Evolutionary conservation across 495 filamentous ascomycete species (phyloP), one percentile per base, ranked within the genome.

Genomic region (Acidomyces sp.): DNA sequence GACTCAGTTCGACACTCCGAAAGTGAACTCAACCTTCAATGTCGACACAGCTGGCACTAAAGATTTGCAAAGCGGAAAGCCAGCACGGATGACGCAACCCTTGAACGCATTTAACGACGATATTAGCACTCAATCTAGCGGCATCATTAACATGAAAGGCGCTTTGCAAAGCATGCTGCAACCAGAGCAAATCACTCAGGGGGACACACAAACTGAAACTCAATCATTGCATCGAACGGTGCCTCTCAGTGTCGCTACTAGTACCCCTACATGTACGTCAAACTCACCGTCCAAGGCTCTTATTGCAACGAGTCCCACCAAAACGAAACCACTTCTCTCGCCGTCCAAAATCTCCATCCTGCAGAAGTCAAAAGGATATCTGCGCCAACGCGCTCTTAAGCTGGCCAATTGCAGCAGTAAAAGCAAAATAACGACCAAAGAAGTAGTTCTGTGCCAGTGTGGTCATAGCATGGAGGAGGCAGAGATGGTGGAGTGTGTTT

Each of bases 401-500:
- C 13, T 28, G 15, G 28, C 31, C 1, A 44, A 41, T 21, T 26
- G 31, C 31, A 34, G 6, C 23, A 16, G 24, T 6, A 26, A 20
- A 17, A 2, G 21, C 2, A 30, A 41, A 6, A 13, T 6, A 15
- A 17, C 25, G 25, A 16, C 23, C 34, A 43, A 48, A 4, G 37
- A 45, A 17, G 39, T 40, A 6, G 34, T 67, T 11, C 49, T 49
- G 11, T 71, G 66, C 42, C 54, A 69, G 40, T 69, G 66, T 43
- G 64, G 53, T 11, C 59, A 55, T 46, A 39, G 58, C 7, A 51
- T 53, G 17, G 58, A 65, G 46, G 67, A 67, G 44, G 45, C 46
- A 31, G 46, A 40, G 6, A 67, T 70, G 67, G 67, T 70, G 48
- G 41, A 60, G 42, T 73, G 69, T 41, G 39, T 34, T 27, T 68